These are phyloP conservation scores for Spathaspora girioi DNA, from an alignment of 805 yeast species.

Conservation along the genomic window DNA sequence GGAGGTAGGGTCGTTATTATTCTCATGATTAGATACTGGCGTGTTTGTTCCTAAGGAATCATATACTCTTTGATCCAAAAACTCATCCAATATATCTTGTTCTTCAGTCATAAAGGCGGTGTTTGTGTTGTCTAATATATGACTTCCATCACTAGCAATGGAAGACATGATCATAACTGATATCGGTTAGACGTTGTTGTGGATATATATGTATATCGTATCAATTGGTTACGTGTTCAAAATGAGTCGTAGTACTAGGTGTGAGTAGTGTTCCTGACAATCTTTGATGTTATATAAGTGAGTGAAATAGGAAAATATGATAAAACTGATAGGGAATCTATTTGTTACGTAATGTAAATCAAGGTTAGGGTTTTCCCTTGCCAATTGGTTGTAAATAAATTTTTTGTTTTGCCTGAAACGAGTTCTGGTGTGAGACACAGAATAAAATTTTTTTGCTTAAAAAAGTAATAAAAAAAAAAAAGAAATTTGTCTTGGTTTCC, in stretches of 20 bases:
- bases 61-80: conserved; percentile 50
- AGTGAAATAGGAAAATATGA: background rate
- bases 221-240: background rate
- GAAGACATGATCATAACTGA: background rate
- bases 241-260: background rate
- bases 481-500: background rate
- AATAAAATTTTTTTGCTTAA: background rate
- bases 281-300: background rate
- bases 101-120: conserved; percentile 12
- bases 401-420: background rate
- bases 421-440: background rate
- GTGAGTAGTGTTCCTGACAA: background rate
- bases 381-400: background rate
- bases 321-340: background rate
- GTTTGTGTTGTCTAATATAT: conserved; percentile 1
- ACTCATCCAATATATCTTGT: conserved; percentile 55
- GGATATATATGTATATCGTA: no score
- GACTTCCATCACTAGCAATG: background rate
- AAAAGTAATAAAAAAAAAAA: background rate
- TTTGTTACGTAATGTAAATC: background rate
- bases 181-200: background rate
- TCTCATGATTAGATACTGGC: conserved; percentile 4
- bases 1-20: background rate
- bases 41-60: conserved; percentile 22
- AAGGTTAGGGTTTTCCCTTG: background rate